phyloP scores from a whole-genome alignment of 768 basidiomycete species.

The Serendipita sp. region DNA sequence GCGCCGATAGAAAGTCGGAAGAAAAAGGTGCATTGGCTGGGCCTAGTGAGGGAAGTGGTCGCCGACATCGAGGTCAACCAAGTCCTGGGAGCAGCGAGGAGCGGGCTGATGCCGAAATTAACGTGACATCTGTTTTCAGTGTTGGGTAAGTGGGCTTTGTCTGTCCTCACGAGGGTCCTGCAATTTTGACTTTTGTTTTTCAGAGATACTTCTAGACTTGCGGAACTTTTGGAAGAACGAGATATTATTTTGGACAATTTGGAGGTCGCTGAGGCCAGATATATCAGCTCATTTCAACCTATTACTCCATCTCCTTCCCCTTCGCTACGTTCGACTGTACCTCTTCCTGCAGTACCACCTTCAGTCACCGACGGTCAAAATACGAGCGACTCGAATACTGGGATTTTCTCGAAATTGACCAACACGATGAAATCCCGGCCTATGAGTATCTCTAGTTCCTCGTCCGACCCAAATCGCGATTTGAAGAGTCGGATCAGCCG shows the following conservation, averaged over 20 bases:
- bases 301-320: slow-evolving; percentile 55
- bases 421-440: background rate
- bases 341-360: slow-evolving; percentile 24
- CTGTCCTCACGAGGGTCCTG: slow-evolving; percentile 8
- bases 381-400: slow-evolving; percentile 6
- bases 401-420: background rate
- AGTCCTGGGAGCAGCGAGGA: slow-evolving; percentile 18
- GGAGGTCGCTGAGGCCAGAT: slow-evolving; percentile 64
- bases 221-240: slow-evolving; percentile 53
- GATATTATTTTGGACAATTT: slow-evolving; percentile 65
- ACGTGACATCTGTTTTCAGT: slow-evolving; percentile 57
- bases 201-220: slow-evolving; percentile 56
- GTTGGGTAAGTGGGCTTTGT: slow-evolving; percentile 35
- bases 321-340: slow-evolving; percentile 36
- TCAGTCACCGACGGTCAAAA: slow-evolving; percentile 8
- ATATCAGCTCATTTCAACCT: slow-evolving; percentile 57
- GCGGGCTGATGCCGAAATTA: slow-evolving; percentile 36
- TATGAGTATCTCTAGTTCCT: background rate
- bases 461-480: background rate
- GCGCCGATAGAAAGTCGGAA: background rate
- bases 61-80: background rate
- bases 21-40: background rate
- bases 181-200: background rate
- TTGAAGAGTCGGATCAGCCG: slow-evolving; percentile 43
- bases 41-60: background rate